Base-by-base conservation (phyloP, 2,329 filamentous ascomycete species). In the Pseudogymnoascus sp. region DNA sequence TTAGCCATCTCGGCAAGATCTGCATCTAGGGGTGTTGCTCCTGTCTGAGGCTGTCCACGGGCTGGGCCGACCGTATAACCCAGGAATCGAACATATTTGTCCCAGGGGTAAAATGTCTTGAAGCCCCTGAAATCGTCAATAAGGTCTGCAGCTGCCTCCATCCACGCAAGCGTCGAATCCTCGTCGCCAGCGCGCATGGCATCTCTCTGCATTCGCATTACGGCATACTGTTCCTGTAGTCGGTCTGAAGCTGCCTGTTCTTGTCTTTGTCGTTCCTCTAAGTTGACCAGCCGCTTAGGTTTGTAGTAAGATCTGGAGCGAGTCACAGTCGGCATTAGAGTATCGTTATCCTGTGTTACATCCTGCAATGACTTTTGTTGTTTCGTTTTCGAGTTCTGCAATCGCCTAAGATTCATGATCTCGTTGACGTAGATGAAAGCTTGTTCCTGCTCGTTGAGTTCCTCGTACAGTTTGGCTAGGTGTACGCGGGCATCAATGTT, bases 391-490 rank as follows among this genome's bases (percentile, higher is more conserved):
- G 40, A 40, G 21, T 61, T 61, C 26, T 63, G 56, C 76, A 10
- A 74, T 76, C 64, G 82, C 81, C 66, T 83, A 82, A 21, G 92
- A 77, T 33, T 80, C 68, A 93, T 82, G 7, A 90, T 86, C 72
- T 96, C 88, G 35, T 88, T 88, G 59, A 90, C 85, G 61, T 92
- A 83, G 64, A 89, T 86, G 64, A 92, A 84, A 1, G 92, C 92
- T 70, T 91, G 86, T 70, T 92, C 88, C 21, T 83, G 86, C 76
- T 88, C 85, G 66, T 86, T 86, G 50, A 83, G 82, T 66, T 82
- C 85, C 72, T 96, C 91, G 71, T 96, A 96, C 74, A 97, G 85
- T 70, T 89, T 92, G 11, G 91, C 91, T 8, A 97, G 80, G 69
- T 91, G 85, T 31, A 90, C 85, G 40, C 91, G 87, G 40, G 91